A percentile compares a stretch with the other conserved stretches of the same genome.
phyloP scores from a whole-genome alignment of 2,329 filamentous ascomycete species.

The Paecilomyces sp. region DNA sequence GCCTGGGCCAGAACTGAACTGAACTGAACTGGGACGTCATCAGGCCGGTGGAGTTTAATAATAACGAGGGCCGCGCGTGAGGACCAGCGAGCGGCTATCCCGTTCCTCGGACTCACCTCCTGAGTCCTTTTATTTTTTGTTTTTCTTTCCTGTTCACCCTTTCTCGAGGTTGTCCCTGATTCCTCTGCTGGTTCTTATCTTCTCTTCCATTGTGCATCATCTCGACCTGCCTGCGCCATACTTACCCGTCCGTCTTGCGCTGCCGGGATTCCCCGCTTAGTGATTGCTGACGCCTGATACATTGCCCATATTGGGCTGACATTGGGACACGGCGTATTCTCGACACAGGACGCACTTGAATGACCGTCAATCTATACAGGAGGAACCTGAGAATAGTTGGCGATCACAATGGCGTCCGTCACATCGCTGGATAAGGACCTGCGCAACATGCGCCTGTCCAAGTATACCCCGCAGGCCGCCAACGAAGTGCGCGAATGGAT shows the following conservation, averaged over 20 bases:
- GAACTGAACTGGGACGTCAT: conserved; percentile 16
- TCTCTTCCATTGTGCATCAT: not conserved
- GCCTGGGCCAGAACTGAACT: conserved; percentile 3
- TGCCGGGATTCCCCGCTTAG: not conserved
- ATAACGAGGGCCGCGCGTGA: conserved; percentile 5
- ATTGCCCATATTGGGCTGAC: not conserved
- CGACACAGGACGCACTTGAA: not conserved
- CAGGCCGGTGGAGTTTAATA: conserved; percentile 6
- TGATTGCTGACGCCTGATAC: not conserved
- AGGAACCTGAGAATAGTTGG: not conserved
- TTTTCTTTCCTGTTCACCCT: not conserved
- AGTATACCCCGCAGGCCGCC: conserved; percentile 86
- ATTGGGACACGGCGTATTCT: not conserved
- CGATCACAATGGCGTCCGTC: conserved; percentile 75
- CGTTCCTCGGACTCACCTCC: conserved; percentile 3
- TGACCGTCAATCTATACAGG: not conserved
- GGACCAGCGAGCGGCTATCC: conserved; percentile 13
- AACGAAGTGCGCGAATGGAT: conserved; percentile 84
- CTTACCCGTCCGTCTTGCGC: not conserved
- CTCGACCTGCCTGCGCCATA: not conserved
- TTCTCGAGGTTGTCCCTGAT: not conserved
- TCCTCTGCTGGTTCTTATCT: not conserved
- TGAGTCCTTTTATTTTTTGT: not conserved
- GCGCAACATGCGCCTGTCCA: conserved; percentile 82
- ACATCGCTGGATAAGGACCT: conserved; percentile 91